Conservation (phyloP, 176 grass and related monocot species). For the Urochloa ruziziensis region DNA sequence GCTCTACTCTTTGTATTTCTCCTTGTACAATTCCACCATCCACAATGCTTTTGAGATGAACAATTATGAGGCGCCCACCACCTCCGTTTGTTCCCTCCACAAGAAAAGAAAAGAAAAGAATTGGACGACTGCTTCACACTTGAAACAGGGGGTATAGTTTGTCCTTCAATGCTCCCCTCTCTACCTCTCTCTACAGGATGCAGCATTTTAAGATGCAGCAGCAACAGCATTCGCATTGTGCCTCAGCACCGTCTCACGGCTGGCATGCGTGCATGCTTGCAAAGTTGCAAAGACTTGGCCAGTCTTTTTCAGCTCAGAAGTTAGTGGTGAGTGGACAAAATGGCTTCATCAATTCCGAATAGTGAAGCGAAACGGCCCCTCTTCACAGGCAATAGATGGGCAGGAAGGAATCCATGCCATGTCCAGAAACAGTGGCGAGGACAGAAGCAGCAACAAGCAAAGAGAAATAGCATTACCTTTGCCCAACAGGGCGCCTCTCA, state of each 20-base stretch:
- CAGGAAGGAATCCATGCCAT: slow-evolving; percentile 45
- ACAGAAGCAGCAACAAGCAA: slow-evolving; percentile 30
- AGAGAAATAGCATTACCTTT: slow-evolving; percentile 28
- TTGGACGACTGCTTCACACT: slow-evolving; percentile 39
- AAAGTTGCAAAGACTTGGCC: slow-evolving; percentile 18
- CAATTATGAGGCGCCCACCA: slow-evolving; percentile 58
- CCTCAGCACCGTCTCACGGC: slow-evolving; percentile 22
- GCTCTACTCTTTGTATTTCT: not conserved
- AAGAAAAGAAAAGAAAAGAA: slow-evolving; percentile 11
- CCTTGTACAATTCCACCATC: not conserved
- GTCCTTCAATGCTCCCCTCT: slow-evolving; percentile 36
- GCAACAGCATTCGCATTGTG: slow-evolving; percentile 11
- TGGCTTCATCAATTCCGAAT: slow-evolving; percentile 55
- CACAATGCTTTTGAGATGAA: not conserved
- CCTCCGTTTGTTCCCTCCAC: slow-evolving; percentile 27
- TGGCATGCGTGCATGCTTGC: slow-evolving; percentile 24
- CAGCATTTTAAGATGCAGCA: slow-evolving; percentile 7
- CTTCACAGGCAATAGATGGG: slow-evolving; percentile 40
- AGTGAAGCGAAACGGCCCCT: slow-evolving; percentile 43
- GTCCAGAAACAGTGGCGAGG: slow-evolving; percentile 52
- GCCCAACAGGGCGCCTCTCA: slow-evolving; percentile 24
- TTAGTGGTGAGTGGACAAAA: slow-evolving; percentile 54
- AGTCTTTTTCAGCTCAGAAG: slow-evolving; percentile 36
- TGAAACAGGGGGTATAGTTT: slow-evolving; percentile 45
- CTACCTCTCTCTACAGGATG: not conserved